Evolutionary conservation across 2,329 filamentous ascomycete species (phyloP).

Genomic region (Talaromyces amestolkiae): DNA sequence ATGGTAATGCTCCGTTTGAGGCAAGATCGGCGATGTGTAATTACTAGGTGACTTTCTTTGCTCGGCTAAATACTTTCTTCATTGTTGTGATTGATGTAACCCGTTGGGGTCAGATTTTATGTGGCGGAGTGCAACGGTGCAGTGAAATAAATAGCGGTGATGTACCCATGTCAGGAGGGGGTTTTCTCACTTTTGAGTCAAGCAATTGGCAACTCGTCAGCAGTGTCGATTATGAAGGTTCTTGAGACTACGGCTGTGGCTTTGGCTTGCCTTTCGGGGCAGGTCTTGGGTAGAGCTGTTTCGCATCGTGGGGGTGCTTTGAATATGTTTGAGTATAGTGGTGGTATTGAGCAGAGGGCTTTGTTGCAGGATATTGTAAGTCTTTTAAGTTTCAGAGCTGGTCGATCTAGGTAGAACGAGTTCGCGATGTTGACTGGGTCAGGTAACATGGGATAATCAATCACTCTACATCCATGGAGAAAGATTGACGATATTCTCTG

Average conservation of each 20-base stretch:
- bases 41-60: not conserved
- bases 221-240: conserved; percentile 37
- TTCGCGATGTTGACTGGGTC: conserved; percentile 2
- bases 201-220: not conserved
- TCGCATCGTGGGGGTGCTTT: conserved; percentile 51
- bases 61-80: not conserved
- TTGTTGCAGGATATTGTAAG: conserved; percentile 57
- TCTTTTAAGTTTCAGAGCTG: conserved; percentile 10
- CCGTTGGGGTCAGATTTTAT: not conserved
- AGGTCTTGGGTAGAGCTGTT: conserved; percentile 49
- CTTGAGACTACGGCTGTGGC: conserved; percentile 29
- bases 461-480: conserved; percentile 69
- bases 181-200: not conserved
- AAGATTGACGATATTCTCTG: conserved; percentile 68
- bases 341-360: conserved; percentile 45
- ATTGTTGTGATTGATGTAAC: not conserved
- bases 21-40: not conserved
- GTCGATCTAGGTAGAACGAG: too few species aligned
- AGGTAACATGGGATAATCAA: conserved; percentile 69
- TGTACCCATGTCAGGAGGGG: not conserved
- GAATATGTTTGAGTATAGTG: conserved; percentile 43
- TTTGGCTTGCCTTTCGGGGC: conserved; percentile 42
- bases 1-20: not conserved
- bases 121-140: not conserved
- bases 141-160: not conserved